Evolutionary conservation across 257 asterid genomes (phyloP).

Genomic region (Solanum okadae): DNA sequence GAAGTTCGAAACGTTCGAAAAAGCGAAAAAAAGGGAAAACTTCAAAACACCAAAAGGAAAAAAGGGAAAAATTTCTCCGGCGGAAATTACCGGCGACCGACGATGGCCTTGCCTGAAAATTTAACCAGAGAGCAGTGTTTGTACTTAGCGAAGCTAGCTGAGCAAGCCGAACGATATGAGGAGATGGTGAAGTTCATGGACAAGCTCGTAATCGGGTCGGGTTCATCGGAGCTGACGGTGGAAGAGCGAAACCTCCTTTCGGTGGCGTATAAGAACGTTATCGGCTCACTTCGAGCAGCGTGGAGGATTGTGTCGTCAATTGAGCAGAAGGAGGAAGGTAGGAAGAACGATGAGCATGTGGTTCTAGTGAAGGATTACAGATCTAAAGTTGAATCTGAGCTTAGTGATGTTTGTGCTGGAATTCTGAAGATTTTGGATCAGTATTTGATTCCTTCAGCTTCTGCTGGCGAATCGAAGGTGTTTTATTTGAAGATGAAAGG

Average conservation of each 20-base stretch:
- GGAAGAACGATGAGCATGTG: constrained; percentile 69
- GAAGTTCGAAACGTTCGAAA: background rate
- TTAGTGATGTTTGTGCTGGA: constrained; percentile 48
- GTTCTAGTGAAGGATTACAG: constrained; percentile 53
- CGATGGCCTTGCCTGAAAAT: constrained; percentile 10
- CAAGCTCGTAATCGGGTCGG: constrained; percentile 34
- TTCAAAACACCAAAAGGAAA: background rate
- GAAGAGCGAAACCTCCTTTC: constrained; percentile 71
- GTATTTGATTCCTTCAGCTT: constrained; percentile 36
- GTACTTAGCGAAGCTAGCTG: constrained; percentile 64
- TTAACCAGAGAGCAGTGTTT: constrained; percentile 54
- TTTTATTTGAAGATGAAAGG: constrained; percentile 76
- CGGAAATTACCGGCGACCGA: constrained; percentile 19
- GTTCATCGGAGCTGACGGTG: constrained; percentile 42
- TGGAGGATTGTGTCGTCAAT: constrained; percentile 66
- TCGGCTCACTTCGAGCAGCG: constrained; percentile 72
- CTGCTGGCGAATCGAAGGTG: constrained; percentile 49
- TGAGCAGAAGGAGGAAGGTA: constrained; percentile 65
- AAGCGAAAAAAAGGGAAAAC: background rate
- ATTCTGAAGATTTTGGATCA: constrained; percentile 35
- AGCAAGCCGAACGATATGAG: constrained; percentile 68
- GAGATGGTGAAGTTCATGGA: constrained; percentile 78
- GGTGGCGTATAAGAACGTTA: constrained; percentile 65
- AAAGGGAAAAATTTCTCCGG: background rate
- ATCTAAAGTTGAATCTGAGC: constrained; percentile 58